A percentile compares a stretch with the other conserved stretches of the same genome.
phyloP scores from a whole-genome alignment of 2,329 filamentous ascomycete genomes.

The Aureobasidium sp. region DNA sequence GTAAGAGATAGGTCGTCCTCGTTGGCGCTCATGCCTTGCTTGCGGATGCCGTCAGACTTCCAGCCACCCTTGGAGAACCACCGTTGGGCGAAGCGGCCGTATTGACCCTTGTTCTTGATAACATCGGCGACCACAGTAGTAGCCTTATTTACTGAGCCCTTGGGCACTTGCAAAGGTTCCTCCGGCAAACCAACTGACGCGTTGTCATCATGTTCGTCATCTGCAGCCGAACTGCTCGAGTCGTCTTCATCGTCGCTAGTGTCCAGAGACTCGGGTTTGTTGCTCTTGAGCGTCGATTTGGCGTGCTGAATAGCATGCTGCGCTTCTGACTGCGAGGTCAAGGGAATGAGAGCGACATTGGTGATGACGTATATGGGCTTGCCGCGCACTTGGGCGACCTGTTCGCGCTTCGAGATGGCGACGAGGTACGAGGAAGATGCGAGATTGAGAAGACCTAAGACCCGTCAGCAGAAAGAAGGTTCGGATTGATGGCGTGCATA shows the following conservation, averaged over 20 bases:
- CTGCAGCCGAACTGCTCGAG: slow-evolving; percentile 28
- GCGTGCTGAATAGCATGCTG: slow-evolving; percentile 63
- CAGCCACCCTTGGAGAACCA: slow-evolving; percentile 83
- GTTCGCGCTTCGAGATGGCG: slow-evolving; percentile 75
- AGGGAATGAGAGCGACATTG: slow-evolving; percentile 84
- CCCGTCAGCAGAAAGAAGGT: not conserved
- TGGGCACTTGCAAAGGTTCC: slow-evolving; percentile 21
- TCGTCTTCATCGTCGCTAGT: slow-evolving; percentile 26
- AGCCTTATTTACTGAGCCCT: slow-evolving; percentile 28
- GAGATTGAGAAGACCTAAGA: slow-evolving; percentile 71
- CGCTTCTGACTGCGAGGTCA: slow-evolving; percentile 69
- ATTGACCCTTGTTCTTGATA: slow-evolving; percentile 72
- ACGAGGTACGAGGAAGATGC: slow-evolving; percentile 73
- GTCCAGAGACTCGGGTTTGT: slow-evolving; percentile 23
- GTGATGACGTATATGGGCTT: slow-evolving; percentile 80
- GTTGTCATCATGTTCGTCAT: slow-evolving; percentile 27
- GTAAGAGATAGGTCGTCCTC: slow-evolving; percentile 34
- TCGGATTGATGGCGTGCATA: slow-evolving; percentile 26
- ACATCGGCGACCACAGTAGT: slow-evolving; percentile 82
- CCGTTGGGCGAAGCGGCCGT: slow-evolving; percentile 79
- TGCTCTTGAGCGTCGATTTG: slow-evolving; percentile 38
- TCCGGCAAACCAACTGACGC: slow-evolving; percentile 2
- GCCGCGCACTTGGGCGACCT: slow-evolving; percentile 80
- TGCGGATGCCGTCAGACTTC: slow-evolving; percentile 63
- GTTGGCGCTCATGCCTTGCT: slow-evolving; percentile 57